Base-by-base conservation (phyloP, 169 alveolate species). In the Eimeria tenella region DNA sequence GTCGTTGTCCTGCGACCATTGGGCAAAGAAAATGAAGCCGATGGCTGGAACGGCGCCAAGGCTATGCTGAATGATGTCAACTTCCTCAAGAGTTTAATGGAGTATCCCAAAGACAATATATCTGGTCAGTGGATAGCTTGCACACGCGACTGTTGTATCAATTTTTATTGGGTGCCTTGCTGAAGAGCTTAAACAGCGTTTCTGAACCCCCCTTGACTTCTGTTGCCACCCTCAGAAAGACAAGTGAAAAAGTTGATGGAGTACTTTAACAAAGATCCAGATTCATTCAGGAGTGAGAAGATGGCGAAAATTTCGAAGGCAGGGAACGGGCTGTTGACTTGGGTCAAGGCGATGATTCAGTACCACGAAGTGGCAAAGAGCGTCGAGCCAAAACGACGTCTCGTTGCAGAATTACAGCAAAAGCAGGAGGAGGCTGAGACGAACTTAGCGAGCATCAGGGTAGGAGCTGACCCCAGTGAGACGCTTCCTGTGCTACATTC, bases 1-100 rank as follows among this genome's bases (percentile, higher is more conserved):
- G 94, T 97, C 86, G 94, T 96, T 70, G 94, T 97, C 68, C 95
- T 98, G 62, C 95, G 97, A 81, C 99, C 99, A 1, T 94, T 94
- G 23, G 98, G 98, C 17, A 96, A 94, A 62, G 97, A 97, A 90
- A 96, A 95, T 77, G 97, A 95, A 17, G 89, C 96, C 56, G 98
- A 97, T 60, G 98, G 98, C n/a, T 98, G 99, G 99, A 96, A 96
- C 31, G 97, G 97, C 1, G 98, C 98, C 25, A 97, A 97, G 86
- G 95, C 95, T 50, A 97, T 97, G 98, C 90, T 98, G 93, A 95
- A 96, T 19, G 98, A 97, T 86, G 97, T 95, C 87, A 96, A 97
- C 84, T 93, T 98, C 63, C 91, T 98, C 90, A 87, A 94, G n/a
- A 90, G 96, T 4, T 96, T 97, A 21, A 95, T 96, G 62, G 97